phyloP scores from a whole-genome alignment of 2,329 filamentous ascomycete species.

The Neodidymelliopsis sp. region DNA sequence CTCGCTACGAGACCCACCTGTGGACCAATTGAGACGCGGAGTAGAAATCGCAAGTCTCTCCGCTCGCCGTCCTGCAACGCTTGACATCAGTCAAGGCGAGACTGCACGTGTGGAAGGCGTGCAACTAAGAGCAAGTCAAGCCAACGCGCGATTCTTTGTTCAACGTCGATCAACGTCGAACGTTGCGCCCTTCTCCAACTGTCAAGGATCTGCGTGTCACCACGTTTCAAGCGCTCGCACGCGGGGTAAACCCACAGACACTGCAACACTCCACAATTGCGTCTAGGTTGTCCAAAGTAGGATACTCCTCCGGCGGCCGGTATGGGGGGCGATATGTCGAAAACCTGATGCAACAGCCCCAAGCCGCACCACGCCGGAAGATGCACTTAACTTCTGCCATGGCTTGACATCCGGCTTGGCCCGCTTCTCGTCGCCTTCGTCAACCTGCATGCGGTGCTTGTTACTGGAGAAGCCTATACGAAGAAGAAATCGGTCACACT shows the following conservation, averaged over 20 bases:
- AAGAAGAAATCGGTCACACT: background rate
- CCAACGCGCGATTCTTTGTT: constrained; percentile 18
- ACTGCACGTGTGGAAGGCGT: constrained; percentile 15
- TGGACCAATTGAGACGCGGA: constrained; percentile 23
- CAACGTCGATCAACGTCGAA: constrained; percentile 8
- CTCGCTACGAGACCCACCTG: constrained; percentile 20
- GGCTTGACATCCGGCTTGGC: constrained; percentile 18
- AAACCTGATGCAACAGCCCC: constrained; percentile 16
- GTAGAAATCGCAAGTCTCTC: constrained; percentile 9
- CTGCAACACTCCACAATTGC: constrained; percentile 18
- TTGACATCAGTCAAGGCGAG: constrained; percentile 16
- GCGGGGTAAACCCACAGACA: constrained; percentile 22
- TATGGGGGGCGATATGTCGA: constrained; percentile 10
- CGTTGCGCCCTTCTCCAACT: background rate
- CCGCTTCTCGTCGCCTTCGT: background rate
- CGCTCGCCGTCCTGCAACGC: constrained; percentile 5
- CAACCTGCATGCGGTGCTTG: constrained; percentile 10
- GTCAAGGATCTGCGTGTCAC: constrained; percentile 16
- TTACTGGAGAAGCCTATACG: constrained; percentile 12
- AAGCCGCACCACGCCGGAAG: constrained; percentile 20
- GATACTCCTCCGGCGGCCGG: constrained; percentile 16
- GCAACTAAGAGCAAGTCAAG: constrained; percentile 10
- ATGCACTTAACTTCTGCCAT: constrained; percentile 15
- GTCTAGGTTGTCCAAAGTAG: constrained; percentile 14
- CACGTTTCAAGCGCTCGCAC: constrained; percentile 12